Percentiles rank a stretch among this genome's conserved stretches.
Conservation (phyloP, 2,329 filamentous ascomycete species). For the Diplodia sapinea region DNA sequence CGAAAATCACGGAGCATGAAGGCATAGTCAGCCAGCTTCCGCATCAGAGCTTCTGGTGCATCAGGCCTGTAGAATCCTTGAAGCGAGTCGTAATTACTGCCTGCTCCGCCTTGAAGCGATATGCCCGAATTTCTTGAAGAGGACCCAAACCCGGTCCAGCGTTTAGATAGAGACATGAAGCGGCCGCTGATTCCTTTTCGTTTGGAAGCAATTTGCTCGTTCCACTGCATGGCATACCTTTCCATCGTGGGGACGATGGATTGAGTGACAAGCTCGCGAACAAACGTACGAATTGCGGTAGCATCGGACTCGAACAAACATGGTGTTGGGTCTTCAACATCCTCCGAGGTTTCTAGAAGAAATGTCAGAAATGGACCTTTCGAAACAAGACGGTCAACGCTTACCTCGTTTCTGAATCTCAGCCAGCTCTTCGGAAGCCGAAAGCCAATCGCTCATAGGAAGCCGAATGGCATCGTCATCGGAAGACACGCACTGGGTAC, state of each 20-base stretch:
- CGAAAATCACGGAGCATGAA: slow-evolving; percentile 99
- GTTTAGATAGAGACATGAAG: slow-evolving; percentile 92
- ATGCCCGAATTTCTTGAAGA: slow-evolving; percentile 64
- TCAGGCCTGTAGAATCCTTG: slow-evolving; percentile 85
- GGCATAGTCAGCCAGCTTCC: slow-evolving; percentile 90
- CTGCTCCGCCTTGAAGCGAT: slow-evolving; percentile 51
- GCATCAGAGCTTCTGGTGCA: slow-evolving; percentile 85
- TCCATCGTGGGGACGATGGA: slow-evolving; percentile 97
- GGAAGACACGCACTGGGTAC: slow-evolving; percentile 81
- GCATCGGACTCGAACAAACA: slow-evolving; percentile 93
- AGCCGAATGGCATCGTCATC: slow-evolving; percentile 89
- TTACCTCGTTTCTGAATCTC: slow-evolving; percentile 70
- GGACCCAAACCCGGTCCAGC: slow-evolving; percentile 82
- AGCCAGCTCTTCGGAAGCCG: slow-evolving; percentile 81
- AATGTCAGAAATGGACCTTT: background rate
- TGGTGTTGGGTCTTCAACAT: slow-evolving; percentile 72
- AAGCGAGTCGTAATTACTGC: slow-evolving; percentile 76
- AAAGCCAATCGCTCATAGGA: slow-evolving; percentile 85
- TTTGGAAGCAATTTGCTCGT: slow-evolving; percentile 92
- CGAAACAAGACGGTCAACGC: too few relatives aligned
- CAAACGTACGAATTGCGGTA: slow-evolving; percentile 83
- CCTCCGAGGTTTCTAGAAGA: slow-evolving; percentile 65
- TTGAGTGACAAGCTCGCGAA: slow-evolving; percentile 93
- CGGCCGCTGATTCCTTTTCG: slow-evolving; percentile 86
- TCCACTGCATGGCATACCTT: slow-evolving; percentile 87